A percentile compares a stretch with the other conserved stretches of the same genome.
These are phyloP conservation scores for Cercis canadensis DNA, from an alignment of 306 rosid genomes.

Conservation along the genomic window DNA sequence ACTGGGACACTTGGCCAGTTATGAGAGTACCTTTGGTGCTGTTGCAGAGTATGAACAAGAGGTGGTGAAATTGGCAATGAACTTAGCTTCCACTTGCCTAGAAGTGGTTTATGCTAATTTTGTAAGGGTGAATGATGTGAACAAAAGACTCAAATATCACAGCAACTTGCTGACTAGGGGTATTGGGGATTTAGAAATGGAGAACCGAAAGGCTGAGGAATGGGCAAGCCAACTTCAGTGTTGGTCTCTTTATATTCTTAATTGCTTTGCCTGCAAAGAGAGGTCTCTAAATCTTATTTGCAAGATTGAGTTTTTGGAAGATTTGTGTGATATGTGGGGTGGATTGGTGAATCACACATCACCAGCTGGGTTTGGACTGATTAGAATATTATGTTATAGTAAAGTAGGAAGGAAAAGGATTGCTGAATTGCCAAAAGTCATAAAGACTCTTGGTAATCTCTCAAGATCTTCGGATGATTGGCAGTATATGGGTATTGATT, in stretches of 20 bases:
- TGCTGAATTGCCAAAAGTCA: conserved; percentile 48
- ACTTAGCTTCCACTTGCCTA: conserved; percentile 62
- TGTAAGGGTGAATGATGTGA: conserved; percentile 43
- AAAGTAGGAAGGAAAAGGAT: conserved; percentile 63
- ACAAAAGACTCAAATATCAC: conserved; percentile 56
- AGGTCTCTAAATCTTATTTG: conserved; percentile 63
- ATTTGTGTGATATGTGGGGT: conserved; percentile 78
- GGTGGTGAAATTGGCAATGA: conserved; percentile 52
- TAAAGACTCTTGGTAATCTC: conserved; percentile 57
- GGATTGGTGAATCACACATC: conserved; percentile 71
- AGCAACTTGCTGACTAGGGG: conserved; percentile 77
- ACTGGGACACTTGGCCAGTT: conserved; percentile 81
- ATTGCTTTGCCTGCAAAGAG: conserved; percentile 78
- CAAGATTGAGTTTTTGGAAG: conserved; percentile 51
- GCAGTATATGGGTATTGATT: conserved; percentile 83
- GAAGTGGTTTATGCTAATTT: conserved; percentile 56
- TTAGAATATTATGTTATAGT: conserved; percentile 69
- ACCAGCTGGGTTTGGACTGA: conserved; percentile 58
- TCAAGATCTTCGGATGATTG: conserved; percentile 89
- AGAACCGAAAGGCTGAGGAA: conserved; percentile 78
- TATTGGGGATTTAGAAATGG: conserved; percentile 69
- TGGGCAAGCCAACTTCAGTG: conserved; percentile 85
- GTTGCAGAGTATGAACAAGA: conserved; percentile 54
- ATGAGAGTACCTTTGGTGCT: conserved; percentile 57
- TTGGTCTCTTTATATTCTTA: conserved; percentile 74